Evolutionary conservation across 306 rosid species (phyloP), one percentile per base, ranked within the genome.

Genomic region (Pterocarpus macrocarpus): DNA sequence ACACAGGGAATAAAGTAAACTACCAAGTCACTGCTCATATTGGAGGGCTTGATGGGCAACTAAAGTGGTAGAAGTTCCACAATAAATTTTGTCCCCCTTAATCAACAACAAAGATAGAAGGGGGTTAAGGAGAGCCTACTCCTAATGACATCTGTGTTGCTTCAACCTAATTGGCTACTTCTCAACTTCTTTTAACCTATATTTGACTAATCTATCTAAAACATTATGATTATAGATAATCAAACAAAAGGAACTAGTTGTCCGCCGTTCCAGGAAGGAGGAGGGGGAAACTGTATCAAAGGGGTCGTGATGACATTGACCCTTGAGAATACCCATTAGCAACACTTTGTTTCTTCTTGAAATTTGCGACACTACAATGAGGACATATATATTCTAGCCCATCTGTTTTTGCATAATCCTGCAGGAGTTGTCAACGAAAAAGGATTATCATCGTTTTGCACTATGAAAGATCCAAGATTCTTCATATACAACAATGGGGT

Each of bases 341-440:
- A 36, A 85, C 79, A 79, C 88, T 83, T 70, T 89, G 96, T 86
- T 93, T 96, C 89, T 95, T 93, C 97, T 93, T 96, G 92, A 90
- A 93, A 82, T 90, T 96, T 64, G 97, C 88, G 57, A 90, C 59
- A 83, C 98, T 96, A 90, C 99, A 96, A 75, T 93, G 99, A 73
- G 99, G 99, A 80, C 99, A 96, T 45, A 93, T 91, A 86, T 96
- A 96, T 80, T 96, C 99, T 79, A 96, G 90, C 65, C 99, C 99
- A 79, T 96, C 99, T 70, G 99, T 96, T 84, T 96, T 96, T 66
- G 99, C 99, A 83, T 96, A 96, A 92, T 96, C 99, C 99, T 96
- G 91, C 85, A 80, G 33, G 82, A 78, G 63, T 78, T 83, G 55
- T 39, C n/a, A 55, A 53, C 36, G 4, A 41, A 78, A 57, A 61